Base-by-base conservation (phyloP, 2,329 filamentous ascomycete genomes). In the Acephala macrosclerotiorum region DNA sequence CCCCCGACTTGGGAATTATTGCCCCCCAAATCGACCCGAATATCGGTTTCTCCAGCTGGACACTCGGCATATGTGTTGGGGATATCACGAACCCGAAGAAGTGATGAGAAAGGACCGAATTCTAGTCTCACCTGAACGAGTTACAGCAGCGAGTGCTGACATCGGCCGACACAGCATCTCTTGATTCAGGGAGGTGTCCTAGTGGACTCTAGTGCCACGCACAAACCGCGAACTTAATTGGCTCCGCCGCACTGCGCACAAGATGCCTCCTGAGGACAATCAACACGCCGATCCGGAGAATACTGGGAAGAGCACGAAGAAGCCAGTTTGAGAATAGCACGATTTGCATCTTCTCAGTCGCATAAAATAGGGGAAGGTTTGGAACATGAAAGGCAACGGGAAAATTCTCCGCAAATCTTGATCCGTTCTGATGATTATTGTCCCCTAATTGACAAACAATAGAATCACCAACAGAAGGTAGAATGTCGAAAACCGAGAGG, bases 211-310 rank as follows among this genome's bases (percentile, higher is more conserved):
- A 53, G 49, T 26, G 49, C 14, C 49, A 53, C 33, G 49, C 22
- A 33, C 25, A 3, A 18, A 7, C 26, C 1, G 18, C 14, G 25
- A 18, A 33, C 25, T 29, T 25, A 29, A 53, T 53, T 53, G 49
- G 49, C 49, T 53, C 22, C 49, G 45, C 45, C 45, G n/a, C 45
- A 11, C 45, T 49, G 45, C 45, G 45, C 45, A n/a, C 45, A 49
- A 49, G 45, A 49, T 53, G 25, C 49, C 49, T 33, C 5, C 49
- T 53, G 22, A 2, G 26, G 49, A 14, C 9, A 33, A 53, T 53
- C 7, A 7, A 53, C 22, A 53, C 33, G 49, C 49, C 49, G 49
- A 29, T 53, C 49, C 22, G 49, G 49, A 53, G 26, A 26, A 53
- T 53, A 18, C 12, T 26, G 47, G 47, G 25, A 51, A 51, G 8